Base-by-base conservation (phyloP, 2,329 filamentous ascomycete species). In the Clonostachys rhizophaga region DNA sequence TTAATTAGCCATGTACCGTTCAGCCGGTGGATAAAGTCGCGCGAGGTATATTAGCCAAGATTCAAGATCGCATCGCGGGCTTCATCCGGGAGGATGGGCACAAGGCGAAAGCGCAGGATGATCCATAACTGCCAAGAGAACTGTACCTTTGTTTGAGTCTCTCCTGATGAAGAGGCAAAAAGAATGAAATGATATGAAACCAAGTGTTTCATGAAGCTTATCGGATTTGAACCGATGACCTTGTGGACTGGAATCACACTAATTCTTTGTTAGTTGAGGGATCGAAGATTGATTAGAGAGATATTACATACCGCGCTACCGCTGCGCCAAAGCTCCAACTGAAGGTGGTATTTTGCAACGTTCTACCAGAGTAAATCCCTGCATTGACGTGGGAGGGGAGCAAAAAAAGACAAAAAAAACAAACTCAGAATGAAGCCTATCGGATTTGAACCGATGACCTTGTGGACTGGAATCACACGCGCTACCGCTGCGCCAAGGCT, bases 401-500 rank as follows among this genome's bases (percentile, higher is more conserved):
- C 17, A 18, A 40, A 40, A 18, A 16, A n/a, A n/a, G n/a, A n/a
- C n/a, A n/a, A 16, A 16, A 16, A 16, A 16, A 16, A 16, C 16
- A 16, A 16, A 30, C 24, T n/a, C n/a, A 40, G 11, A 13, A 34
- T 43, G 42, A 43, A 34, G 20, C 42, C 13, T 30, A 43, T 34
- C 42, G 20, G 42, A 43, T 43, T 43, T 43, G 42, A 43, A 43
- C 42, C 20, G 42, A 43, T 43, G 42, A 43, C 42, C 42, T 43
- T 43, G 20, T 43, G 42, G 42, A 43, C 42, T 43, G 42, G 42
- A 43, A 43, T 43, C 42, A 43, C 20, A 43, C 42, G 42, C 42
- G 42, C 42, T 43, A 43, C 42, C 42, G 42, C 42, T 43, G 42
- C 42, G 42, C 42, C 42, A 43, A 42, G 11, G 40, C 40, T 42